Evolutionary conservation across 2,329 filamentous ascomycete genomes (phyloP).

Genomic region (Penicillium hordei): DNA sequence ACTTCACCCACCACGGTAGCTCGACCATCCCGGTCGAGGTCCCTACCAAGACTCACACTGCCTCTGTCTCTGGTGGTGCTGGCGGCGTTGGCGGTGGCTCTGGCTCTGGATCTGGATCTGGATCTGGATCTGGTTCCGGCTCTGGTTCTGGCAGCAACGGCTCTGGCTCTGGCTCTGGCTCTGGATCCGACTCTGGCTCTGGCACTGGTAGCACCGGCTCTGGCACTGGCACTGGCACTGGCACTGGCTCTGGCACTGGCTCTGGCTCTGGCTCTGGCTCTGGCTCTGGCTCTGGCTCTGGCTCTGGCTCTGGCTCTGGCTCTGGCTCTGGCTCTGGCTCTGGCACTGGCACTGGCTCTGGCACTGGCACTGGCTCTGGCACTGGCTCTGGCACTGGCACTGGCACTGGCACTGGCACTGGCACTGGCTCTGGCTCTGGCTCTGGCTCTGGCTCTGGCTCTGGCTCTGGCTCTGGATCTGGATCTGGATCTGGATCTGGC

Average conservation of each 20-base stretch:
- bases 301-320: neutral
- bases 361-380: neutral
- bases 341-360: neutral
- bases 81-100: neutral
- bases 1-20: constrained; percentile 8
- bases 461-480: neutral
- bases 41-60: neutral
- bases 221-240: constrained; percentile 4
- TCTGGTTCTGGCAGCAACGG: neutral
- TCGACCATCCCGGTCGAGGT: constrained; percentile 5
- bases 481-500: neutral
- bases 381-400: constrained; percentile 2
- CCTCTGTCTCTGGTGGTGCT: constrained; percentile 1
- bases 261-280: constrained; percentile 1
- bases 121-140: constrained; percentile 7
- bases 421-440: neutral
- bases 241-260: neutral
- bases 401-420: neutral
- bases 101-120: neutral
- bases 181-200: neutral
- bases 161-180: neutral
- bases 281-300: neutral
- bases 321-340: neutral
- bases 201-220: neutral
- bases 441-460: neutral